Percentiles rank a stretch among this genome's conserved stretches.
These are phyloP conservation scores for Ephemerocybe angulata DNA, from an alignment of 768 basidiomycete species.

Conservation along the genomic window DNA sequence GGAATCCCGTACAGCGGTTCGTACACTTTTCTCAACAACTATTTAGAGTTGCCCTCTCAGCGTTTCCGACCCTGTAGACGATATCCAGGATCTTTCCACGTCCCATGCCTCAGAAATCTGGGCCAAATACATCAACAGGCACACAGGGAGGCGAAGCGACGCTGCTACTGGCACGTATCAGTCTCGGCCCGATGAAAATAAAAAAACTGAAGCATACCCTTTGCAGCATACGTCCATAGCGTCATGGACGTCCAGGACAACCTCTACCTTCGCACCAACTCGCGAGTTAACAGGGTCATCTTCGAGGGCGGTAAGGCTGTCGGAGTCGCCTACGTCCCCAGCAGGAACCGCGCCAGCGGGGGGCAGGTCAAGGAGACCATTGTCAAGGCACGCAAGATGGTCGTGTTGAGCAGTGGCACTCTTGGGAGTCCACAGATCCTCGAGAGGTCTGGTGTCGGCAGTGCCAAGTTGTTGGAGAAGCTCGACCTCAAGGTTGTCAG, in stretches of 20 bases:
- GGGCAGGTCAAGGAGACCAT: constrained; percentile 57
- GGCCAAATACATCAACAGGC: constrained; percentile 75
- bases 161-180: constrained; percentile 53
- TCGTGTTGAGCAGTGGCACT: constrained; percentile 63
- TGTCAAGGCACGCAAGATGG: constrained; percentile 62
- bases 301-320: constrained; percentile 72
- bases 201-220: background rate
- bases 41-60: background rate
- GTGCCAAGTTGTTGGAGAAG: constrained; percentile 49
- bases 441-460: constrained; percentile 69
- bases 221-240: constrained; percentile 67
- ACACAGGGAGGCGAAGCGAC: constrained; percentile 69
- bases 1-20: constrained; percentile 64
- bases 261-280: constrained; percentile 61
- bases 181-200: background rate
- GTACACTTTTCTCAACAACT: constrained; percentile 13
- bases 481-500: constrained; percentile 60
- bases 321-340: constrained; percentile 65
- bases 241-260: constrained; percentile 68
- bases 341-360: constrained; percentile 53
- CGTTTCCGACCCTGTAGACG: constrained; percentile 47
- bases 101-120: constrained; percentile 65
- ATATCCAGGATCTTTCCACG: constrained; percentile 64
- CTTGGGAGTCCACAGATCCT: constrained; percentile 72
- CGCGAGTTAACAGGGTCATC: constrained; percentile 65